Base-by-base conservation (phyloP, 345 rosid species). In the Hibiscus tridactylites region DNA sequence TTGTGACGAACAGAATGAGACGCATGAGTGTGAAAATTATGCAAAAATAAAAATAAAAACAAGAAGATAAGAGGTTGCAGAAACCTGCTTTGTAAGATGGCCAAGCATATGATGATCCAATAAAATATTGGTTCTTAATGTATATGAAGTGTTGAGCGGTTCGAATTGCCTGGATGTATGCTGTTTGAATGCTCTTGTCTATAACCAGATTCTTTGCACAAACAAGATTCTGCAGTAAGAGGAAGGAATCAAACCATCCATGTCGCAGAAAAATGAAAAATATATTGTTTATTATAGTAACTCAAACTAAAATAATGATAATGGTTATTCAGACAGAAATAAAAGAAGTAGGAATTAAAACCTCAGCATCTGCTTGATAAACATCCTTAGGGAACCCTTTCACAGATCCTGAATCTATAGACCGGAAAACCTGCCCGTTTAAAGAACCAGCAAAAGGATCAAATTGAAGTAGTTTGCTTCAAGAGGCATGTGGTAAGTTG, bases 161-260 rank as follows among this genome's bases (percentile, higher is more conserved):
- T 86, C 98, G 79, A 76, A 93, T 93, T 76, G 93, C 93, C 59
- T 90, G 93, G 78, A 93, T 86, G 74, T 93, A 93, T 65, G 98
- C 97, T 72, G 86, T 89, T 75, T 93, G 95, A 78, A 93, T 88
- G 86, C 98, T 93, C 82, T 82, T 84, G 74, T 93, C 98, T 65
- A 91, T 85, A 74, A 91, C 97, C 81, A 89, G 78, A 81, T 86
- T 83, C 73, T 93, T 93, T 28, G 97, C 93, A 71, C 97, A 93
- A 37, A 86, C 87, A 44, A 54, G 59, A 54, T 54, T 54, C 59
- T 54, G 59, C 3, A 2, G 58, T 42, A 9, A 42, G 9, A 42
- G 46, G 29, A 12, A 13, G 21, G 19, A 31, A 39, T 39, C 44
- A 39, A 39, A 39, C 44, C 44, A 39, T 8, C 44, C 44, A 39